Evolutionary conservation across 2,329 filamentous ascomycete genomes (phyloP).

Genomic region (Phoma sp.): DNA sequence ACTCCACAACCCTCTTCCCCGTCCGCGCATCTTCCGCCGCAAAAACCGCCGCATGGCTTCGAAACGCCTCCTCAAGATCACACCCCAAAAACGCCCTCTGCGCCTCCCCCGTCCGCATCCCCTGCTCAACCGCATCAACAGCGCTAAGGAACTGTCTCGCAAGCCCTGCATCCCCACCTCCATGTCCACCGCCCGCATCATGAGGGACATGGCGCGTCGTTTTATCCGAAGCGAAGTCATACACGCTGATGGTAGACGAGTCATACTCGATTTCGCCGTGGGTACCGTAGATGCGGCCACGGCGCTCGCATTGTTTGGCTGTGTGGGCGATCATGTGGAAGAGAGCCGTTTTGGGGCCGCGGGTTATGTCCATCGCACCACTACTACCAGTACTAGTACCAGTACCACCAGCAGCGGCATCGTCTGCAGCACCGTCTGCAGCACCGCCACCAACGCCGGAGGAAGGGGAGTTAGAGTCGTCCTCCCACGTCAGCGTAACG

Average conservation of each 20-base stretch:
- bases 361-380: slow-evolving; percentile 56
- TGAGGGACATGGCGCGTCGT: slow-evolving; percentile 67
- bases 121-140: slow-evolving; percentile 78
- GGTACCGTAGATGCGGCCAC: slow-evolving; percentile 85
- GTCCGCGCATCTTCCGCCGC: slow-evolving; percentile 87
- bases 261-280: slow-evolving; percentile 88
- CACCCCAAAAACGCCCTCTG: slow-evolving; percentile 81
- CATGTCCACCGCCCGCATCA: slow-evolving; percentile 69
- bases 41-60: slow-evolving; percentile 92
- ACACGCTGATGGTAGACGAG: slow-evolving; percentile 75
- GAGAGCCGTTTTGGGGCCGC: slow-evolving; percentile 80
- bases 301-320: slow-evolving; percentile 83
- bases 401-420: too few relatives aligned
- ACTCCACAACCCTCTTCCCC: slow-evolving; percentile 74
- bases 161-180: slow-evolving; percentile 81
- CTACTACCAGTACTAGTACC: too few relatives aligned
- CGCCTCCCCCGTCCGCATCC: slow-evolving; percentile 71
- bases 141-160: slow-evolving; percentile 84
- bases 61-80: slow-evolving; percentile 83
- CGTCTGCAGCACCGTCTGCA: too few relatives aligned
- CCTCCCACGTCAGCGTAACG: slow-evolving; percentile 87
- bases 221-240: slow-evolving; percentile 70
- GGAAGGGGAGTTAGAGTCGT: too few relatives aligned
- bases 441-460: too few relatives aligned
- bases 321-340: slow-evolving; percentile 97